Base-by-base conservation (phyloP, 2,329 filamentous ascomycete species). In the Periglandula ipomoeae region DNA sequence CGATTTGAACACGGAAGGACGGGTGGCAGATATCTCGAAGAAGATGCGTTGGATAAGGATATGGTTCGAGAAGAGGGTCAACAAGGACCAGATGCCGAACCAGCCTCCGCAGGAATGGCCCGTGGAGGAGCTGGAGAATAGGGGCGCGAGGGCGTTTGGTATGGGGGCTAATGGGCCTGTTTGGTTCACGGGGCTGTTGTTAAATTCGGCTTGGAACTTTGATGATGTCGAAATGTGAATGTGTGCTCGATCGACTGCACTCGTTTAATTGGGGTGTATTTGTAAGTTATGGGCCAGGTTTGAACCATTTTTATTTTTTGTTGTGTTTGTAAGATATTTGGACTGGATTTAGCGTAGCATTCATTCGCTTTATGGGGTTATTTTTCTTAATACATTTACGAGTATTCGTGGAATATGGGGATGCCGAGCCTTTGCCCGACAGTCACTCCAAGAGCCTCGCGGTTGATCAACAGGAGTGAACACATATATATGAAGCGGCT, bases 11-110 rank as follows among this genome's bases (percentile, higher is more conserved):
- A 52, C 48, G 1, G 38, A 46, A 22, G 48, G 39, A 3, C 37
- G 44, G 9, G 27, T 47, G n/a, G 38, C 44, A 3, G 44, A 44
- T 11, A 47, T 44, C 15, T 44, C 38, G 4, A 47, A 39, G 55
- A 45, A 62, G 50, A 58, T 61, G 13, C 43, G 52, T 4, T 61
- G 55, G 55, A 54, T 66, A n/a, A 62, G 60, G 47, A 53, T 49
- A 8, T 67, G 65, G 62, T 63, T 60, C 47, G 58, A 62, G 38
- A 51, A 57, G 3, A 58, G 58, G 35, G 40, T 44, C 10, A 45
- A 49, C 41, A 49, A 44, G 47, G 47, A 44, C 37, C 32, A 38
- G 3, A 9, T 44, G 40, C 40, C 48, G 6, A 44, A 26, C 22
- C 46, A 48, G 32, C 27, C 10, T 27, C 34, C 60, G 3, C 45